Evolutionary conservation across 371 early-diverging fungal genomes (phyloP), one percentile per base, ranked within the genome.

Genomic region (Circinella minor): DNA sequence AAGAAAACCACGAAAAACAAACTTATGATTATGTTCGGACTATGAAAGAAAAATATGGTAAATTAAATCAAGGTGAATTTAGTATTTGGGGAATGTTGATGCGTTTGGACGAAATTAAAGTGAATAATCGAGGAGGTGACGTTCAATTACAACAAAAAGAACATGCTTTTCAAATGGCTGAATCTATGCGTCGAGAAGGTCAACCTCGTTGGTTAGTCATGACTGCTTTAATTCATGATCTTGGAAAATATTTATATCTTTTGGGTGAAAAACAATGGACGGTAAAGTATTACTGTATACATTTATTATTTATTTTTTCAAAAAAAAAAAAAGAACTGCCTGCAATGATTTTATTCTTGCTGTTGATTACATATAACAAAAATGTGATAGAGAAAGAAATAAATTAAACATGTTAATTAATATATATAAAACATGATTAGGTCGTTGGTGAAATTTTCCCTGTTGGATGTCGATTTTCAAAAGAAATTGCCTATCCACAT

Each of bases 111-210:
- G 79, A 86, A 36, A 80, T 81, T 10, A 84, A 86, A 68, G 83
- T 83, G 6, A 84, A 86, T 66, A 83, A 78, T 4, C 43, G 43
- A 43, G 43, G 43, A 43, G 43, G 55, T 18, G 36, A 9, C 4
- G 51, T 60, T 43, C 66, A 79, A 15, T 38, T 83, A 38, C 67
- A 83, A 9, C 89, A 89, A 66, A 87, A 85, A 27, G 77, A 78
- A 17, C 89, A 89, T 68, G 79, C 86, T 4, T 70, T 89, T 14
- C 89, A 89, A 70, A 76, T 86, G 10, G 89, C 89, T 4, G 89
- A 89, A 70, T 85, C 89, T 3, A 81, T 85, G 4, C 71, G 88
- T 36, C 73, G 71, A 36, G 88, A 88, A 55, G 71, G 67, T 8
- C 85, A 79, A 38, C 88, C 89, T 37, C 67, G 80, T 9, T 89